Evolutionary conservation across 2,329 filamentous ascomycete genomes (phyloP).

Genomic region (Myriosclerotinia duriaeana): DNA sequence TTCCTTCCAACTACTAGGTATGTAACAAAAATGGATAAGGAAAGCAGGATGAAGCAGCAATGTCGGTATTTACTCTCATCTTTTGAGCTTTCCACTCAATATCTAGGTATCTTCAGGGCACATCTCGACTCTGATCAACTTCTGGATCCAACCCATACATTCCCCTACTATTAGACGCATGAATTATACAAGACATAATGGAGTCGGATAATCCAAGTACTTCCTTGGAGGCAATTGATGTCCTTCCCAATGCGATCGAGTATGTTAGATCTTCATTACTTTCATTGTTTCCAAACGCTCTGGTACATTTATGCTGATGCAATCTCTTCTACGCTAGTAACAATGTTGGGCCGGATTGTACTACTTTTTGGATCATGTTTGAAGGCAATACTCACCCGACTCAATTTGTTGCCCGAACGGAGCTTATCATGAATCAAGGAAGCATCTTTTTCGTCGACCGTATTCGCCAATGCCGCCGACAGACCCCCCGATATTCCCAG

Average conservation of each 20-base stretch:
- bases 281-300: background rate
- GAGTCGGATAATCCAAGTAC: background rate
- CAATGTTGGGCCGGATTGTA: too few relatives aligned
- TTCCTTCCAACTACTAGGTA: background rate
- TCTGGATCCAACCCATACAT: background rate
- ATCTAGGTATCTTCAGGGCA: too few relatives aligned
- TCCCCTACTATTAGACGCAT: background rate
- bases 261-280: background rate
- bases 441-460: background rate
- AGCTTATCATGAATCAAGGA: background rate
- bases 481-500: too few relatives aligned
- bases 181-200: background rate
- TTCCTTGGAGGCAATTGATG: too few relatives aligned
- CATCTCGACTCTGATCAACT: background rate
- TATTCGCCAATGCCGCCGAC: background rate
- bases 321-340: background rate
- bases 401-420: too few relatives aligned
- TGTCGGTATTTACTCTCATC: background rate
- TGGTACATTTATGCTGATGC: background rate
- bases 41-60: background rate
- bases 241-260: too few relatives aligned
- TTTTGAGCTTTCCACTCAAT: background rate
- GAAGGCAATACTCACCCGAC: too few relatives aligned
- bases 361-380: too few relatives aligned
- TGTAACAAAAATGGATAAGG: background rate